Percentiles rank a stretch among this genome's conserved stretches.
phyloP scores from a whole-genome alignment of 805 yeast species.

The Nakazawaea laoshanensis region DNA sequence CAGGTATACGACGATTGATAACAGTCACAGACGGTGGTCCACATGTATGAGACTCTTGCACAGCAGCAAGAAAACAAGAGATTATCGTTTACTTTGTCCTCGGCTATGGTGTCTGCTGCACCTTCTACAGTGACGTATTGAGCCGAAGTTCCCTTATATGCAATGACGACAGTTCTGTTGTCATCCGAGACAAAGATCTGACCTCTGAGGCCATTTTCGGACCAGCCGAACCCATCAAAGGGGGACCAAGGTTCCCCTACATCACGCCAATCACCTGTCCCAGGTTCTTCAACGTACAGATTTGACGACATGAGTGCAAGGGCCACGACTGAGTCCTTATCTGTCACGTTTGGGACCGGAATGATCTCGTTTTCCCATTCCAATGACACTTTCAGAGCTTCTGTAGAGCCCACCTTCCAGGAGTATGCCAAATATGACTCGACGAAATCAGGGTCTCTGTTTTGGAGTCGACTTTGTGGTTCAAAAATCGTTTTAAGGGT shows the following conservation, averaged over 20 bases:
- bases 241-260: conserved; percentile 52
- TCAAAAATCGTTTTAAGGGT: conserved; percentile 12
- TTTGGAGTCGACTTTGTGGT: conserved; percentile 27
- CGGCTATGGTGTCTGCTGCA: conserved; percentile 59
- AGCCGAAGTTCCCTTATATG: conserved; percentile 90
- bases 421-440: conserved; percentile 61
- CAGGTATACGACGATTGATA: conserved; percentile 79
- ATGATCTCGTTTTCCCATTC: conserved; percentile 60
- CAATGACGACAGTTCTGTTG: conserved; percentile 56
- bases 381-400: conserved; percentile 30
- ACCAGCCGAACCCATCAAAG: conserved; percentile 75
- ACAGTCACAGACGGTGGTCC: conserved; percentile 96
- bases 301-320: conserved; percentile 84
- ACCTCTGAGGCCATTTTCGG: conserved; percentile 77
- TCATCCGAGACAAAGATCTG: conserved; percentile 68
- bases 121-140: conserved; percentile 51
- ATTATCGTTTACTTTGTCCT: conserved; percentile 84
- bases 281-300: conserved; percentile 78
- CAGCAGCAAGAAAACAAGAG: conserved; percentile 91
- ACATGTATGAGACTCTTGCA: conserved; percentile 81
- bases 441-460: conserved; percentile 51
- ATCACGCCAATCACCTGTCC: conserved; percentile 82
- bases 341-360: conserved; percentile 65
- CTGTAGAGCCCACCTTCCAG: conserved; percentile 28
- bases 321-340: conserved; percentile 61